phyloP scores from a whole-genome alignment of 78 protist genomes.

The Dictyostelium firmibasis region DNA sequence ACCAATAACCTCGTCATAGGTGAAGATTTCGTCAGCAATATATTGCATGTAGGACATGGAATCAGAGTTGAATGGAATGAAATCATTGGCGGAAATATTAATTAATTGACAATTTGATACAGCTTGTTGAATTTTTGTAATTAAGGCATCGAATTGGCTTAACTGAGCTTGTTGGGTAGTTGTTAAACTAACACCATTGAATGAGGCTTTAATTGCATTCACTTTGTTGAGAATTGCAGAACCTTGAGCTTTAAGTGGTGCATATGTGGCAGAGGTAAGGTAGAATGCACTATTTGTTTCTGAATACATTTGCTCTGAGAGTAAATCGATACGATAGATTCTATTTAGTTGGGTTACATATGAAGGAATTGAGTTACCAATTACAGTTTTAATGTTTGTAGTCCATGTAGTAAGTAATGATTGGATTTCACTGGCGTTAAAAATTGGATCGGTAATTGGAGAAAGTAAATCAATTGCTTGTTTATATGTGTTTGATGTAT shows the following conservation, averaged over 20 bases:
- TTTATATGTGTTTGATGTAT: background rate
- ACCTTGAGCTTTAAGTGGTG: background rate
- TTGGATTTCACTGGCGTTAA: background rate
- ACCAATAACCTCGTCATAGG: background rate
- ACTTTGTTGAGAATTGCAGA: background rate
- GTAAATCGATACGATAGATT: background rate
- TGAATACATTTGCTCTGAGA: background rate
- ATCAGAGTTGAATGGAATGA: background rate
- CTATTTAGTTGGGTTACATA: background rate
- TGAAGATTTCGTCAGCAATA: background rate
- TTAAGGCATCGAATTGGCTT: background rate
- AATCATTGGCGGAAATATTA: background rate
- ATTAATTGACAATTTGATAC: background rate
- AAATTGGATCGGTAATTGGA: background rate
- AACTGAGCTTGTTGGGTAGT: background rate
- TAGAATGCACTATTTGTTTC: background rate
- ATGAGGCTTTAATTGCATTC: background rate
- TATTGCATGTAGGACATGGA: background rate
- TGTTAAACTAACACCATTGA: background rate
- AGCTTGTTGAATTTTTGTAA: background rate
- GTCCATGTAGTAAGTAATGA: background rate
- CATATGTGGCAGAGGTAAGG: background rate
- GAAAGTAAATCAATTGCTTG: background rate
- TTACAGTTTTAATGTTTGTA: background rate
- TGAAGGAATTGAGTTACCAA: background rate